phyloP scores from a whole-genome alignment of 768 basidiomycete genomes.

The Sutorius australiensis region DNA sequence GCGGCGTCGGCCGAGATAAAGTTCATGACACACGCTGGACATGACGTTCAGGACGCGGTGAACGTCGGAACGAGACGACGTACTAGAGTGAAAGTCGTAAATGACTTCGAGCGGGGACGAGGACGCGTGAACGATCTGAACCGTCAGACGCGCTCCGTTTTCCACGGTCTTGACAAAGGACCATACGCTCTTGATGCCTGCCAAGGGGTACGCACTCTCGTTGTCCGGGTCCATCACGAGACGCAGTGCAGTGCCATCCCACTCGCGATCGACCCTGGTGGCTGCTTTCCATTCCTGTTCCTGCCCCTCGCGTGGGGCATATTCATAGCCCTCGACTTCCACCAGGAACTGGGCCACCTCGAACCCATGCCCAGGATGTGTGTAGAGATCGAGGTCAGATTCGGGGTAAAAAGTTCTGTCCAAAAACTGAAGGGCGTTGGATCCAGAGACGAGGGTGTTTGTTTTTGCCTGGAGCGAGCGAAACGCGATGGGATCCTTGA shows the following conservation, averaged over 20 bases:
- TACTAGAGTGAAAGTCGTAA: constrained; percentile 48
- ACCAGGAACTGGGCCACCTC: constrained; percentile 37
- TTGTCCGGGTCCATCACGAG: fast-evolving
- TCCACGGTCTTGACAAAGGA: constrained; percentile 20
- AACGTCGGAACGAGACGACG: constrained; percentile 7
- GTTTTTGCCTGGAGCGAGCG: constrained; percentile 42
- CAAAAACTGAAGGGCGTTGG: constrained; percentile 51
- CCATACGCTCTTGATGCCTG: constrained; percentile 13
- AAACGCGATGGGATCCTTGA: constrained; percentile 37
- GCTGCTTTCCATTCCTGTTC: constrained; percentile 10
- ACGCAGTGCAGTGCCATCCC: constrained; percentile 18
- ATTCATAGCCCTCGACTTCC: constrained; percentile 29
- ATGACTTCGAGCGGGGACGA: constrained; percentile 31
- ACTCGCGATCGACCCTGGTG: constrained; percentile 10
- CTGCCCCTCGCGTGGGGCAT: constrained; percentile 21
- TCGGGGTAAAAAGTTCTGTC: constrained; percentile 40
- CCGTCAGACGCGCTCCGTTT: constrained; percentile 15
- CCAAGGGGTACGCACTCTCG: not conserved
- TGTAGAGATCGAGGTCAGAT: constrained; percentile 53
- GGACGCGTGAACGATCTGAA: constrained; percentile 38
- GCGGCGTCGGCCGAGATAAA: constrained; percentile 40
- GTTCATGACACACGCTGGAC: constrained; percentile 28
- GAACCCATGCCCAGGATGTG: constrained; percentile 28
- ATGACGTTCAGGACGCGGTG: constrained; percentile 12
- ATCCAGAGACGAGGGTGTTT: constrained; percentile 50